Base-by-base conservation (phyloP, 176 grass and related monocot genomes). In the Juncus effusus region DNA sequence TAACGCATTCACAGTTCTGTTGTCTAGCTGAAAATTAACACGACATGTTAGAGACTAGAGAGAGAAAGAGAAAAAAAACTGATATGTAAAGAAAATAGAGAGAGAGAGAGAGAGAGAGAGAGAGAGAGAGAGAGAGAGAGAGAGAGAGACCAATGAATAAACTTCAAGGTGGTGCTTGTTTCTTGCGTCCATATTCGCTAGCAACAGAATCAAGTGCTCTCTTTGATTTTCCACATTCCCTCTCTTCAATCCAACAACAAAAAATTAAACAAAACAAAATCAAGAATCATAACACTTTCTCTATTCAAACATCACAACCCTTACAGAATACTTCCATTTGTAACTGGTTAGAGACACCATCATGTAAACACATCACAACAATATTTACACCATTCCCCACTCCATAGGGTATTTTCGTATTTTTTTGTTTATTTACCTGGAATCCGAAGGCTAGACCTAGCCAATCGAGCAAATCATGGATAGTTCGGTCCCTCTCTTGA, bases 151-250 rank as follows among this genome's bases (percentile, higher is more conserved):
- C 45, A 19, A 78, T 13, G 10, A 37, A 72, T 59, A 55, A 15
- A 70, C 15, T 70, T 69, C 62, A 11, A 59, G 54, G 68, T 49
- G 16, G 6, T 14, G 19, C 41, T 51, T 77, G 11, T 55, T 47
- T 66, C 85, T 93, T 67, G 86, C 80, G 74, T 87, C 76, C 54
- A 99, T 82, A 69, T 99, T 99, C 69, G 85, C 88, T 77, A 99
- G 85, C 49, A 99, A 78, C 76, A 99, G 82, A 90, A 99, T 89
- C 85, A 99, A 85, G 76, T 99, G 95, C 51, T 99, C 95, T 64
- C 83, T 86, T 80, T 99, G 95, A 85, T 99, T 99, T 16, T 90
- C 89, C 51, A 94, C 81, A 73, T 94, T 99, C 16, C 86, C 89
- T 90, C 81, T 89, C 95, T 99, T 77, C 59, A 79, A 35, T 39